A percentile compares a stretch with the other conserved stretches of the same genome.
These are phyloP conservation scores for Candida odintsovae DNA, from an alignment of 805 yeast species.

Conservation along the genomic window DNA sequence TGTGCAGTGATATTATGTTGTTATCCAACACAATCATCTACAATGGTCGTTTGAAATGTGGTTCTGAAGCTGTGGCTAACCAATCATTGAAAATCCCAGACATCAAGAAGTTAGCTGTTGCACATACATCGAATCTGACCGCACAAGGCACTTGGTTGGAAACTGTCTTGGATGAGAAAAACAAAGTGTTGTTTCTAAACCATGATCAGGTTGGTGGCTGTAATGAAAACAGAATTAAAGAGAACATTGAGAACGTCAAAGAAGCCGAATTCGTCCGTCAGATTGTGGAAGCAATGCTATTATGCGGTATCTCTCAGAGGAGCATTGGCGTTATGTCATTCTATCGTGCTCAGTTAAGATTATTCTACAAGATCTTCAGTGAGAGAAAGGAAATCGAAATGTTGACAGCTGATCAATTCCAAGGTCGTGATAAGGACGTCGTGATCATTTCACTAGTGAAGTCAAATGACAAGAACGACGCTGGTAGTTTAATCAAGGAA, in stretches of 20 bases:
- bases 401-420: conserved; percentile 91
- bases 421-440: conserved; percentile 93
- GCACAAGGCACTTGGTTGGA: conserved; percentile 45
- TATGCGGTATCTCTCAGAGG: conserved; percentile 52
- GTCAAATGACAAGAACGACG: conserved; percentile 56
- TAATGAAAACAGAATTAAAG: conserved; percentile 49
- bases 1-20: conserved; percentile 85
- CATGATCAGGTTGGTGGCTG: conserved; percentile 63
- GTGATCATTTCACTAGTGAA: conserved; percentile 86
- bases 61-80: conserved; percentile 54
- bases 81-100: conserved; percentile 49
- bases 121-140: conserved; percentile 2
- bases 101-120: conserved; percentile 7
- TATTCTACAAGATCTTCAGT: conserved; percentile 31
- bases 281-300: conserved; percentile 50
- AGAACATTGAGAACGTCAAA: conserved; percentile 62
- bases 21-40: conserved; percentile 78
- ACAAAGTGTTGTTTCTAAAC: conserved; percentile 70
- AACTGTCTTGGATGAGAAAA: conserved; percentile 44
- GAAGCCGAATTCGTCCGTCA: conserved; percentile 66
- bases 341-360: conserved; percentile 71
- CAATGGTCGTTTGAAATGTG: conserved; percentile 71
- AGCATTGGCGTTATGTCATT: conserved; percentile 85
- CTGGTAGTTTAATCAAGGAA: conserved; percentile 78
- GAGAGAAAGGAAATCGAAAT: conserved; percentile 52